Percentiles rank a stretch among this genome's conserved stretches.
Evolutionary conservation across 805 yeast genomes (phyloP).

Genomic region (Starmerella sirachaensis): DNA sequence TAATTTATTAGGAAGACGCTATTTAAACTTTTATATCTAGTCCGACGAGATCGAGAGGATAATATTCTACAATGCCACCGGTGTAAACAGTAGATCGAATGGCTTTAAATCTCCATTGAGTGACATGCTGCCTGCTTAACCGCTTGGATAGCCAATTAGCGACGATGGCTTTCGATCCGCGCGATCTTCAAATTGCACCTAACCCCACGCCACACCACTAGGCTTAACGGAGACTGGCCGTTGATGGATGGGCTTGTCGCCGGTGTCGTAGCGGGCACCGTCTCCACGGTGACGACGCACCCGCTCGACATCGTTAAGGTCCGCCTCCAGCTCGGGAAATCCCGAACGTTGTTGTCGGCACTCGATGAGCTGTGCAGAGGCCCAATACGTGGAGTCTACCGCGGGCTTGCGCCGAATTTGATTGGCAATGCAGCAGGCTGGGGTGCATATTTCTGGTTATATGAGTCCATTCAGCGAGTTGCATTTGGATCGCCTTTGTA

Average conservation of each 20-base stretch:
- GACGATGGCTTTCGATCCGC: no score
- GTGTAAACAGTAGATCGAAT: no score
- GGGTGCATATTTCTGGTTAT: conserved; percentile 75
- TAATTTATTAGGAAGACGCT: no score
- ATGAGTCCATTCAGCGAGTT: conserved; percentile 31
- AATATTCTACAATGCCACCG: no score
- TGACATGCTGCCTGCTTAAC: no score
- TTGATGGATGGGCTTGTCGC: conserved; percentile 20
- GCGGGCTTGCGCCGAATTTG: conserved; percentile 72
- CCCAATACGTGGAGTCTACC: conserved; percentile 35
- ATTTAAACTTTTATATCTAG: no score
- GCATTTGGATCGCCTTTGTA: conserved; percentile 11
- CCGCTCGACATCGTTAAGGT: conserved; percentile 82
- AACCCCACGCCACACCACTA: no score
- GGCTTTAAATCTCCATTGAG: no score
- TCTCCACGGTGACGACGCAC: conserved; percentile 71
- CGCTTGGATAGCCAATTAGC: no score
- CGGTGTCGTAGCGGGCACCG: conserved; percentile 39
- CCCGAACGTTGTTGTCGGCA: conserved; percentile 8
- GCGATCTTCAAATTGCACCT: no score
- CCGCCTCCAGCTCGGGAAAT: conserved; percentile 54
- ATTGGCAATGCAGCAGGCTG: conserved; percentile 79
- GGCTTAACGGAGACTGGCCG: background rate
- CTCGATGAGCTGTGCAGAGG: conserved; percentile 7
- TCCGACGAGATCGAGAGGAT: no score